These are phyloP conservation scores for Pythium myriotylum DNA, from an alignment of 352 stramenopile species.

Conservation along the genomic window DNA sequence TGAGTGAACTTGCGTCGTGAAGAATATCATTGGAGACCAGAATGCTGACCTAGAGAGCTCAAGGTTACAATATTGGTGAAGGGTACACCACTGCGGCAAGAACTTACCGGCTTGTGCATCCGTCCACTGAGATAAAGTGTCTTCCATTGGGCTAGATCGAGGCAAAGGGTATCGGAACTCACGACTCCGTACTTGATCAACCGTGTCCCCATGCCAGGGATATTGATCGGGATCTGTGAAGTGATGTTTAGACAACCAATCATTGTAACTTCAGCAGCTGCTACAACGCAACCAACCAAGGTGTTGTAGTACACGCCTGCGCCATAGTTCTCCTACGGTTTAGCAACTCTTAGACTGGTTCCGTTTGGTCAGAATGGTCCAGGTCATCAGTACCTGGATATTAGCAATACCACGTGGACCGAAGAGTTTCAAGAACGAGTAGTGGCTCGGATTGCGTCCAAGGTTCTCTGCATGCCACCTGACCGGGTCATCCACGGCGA, in stretches of 20 bases:
- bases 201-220: slow-evolving; percentile 56
- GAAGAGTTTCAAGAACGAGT: slow-evolving; percentile 80
- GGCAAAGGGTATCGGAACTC: slow-evolving; percentile 72
- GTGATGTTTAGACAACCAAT: no score
- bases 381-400: slow-evolving; percentile 59
- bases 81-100: no score
- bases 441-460: slow-evolving; percentile 70
- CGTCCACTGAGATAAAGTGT: slow-evolving; percentile 87
- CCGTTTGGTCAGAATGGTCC: no score
- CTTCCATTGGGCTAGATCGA: slow-evolving; percentile 79
- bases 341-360: not conserved
- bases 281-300: no score
- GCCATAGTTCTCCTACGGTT: slow-evolving; percentile 62
- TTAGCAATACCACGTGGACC: slow-evolving; percentile 53
- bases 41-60: slow-evolving; percentile 54
- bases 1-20: slow-evolving; percentile 48
- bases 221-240: slow-evolving; percentile 63
- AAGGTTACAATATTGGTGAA: not conserved
- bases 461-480: slow-evolving; percentile 86
- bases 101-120: slow-evolving; percentile 85
- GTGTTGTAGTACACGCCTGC: slow-evolving; percentile 89
- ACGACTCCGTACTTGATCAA: slow-evolving; percentile 92
- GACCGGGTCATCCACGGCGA: slow-evolving; percentile 81
- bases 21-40: slow-evolving; percentile 52
- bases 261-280: no score